phyloP scores from a whole-genome alignment of 306 rosid species.

The Quercus aquifolioides region DNA sequence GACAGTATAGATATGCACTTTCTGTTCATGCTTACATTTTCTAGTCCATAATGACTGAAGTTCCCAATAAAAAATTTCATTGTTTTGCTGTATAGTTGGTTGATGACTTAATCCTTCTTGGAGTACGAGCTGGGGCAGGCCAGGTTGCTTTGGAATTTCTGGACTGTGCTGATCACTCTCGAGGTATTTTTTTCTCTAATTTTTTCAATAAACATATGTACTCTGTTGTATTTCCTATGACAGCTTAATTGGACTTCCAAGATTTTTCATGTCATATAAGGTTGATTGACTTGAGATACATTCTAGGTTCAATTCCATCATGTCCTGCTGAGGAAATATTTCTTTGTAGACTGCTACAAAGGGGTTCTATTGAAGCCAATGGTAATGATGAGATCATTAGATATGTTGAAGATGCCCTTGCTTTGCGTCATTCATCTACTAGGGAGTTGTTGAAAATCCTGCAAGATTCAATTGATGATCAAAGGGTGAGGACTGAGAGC shows the following conservation, averaged over 20 bases:
- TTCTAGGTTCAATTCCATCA: slow-evolving; percentile 62
- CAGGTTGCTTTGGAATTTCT: slow-evolving; percentile 45
- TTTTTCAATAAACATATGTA: neutral
- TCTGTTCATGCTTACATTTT: slow-evolving; percentile 3
- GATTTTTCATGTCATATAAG: slow-evolving; percentile 14
- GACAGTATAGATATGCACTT: neutral
- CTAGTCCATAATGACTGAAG: slow-evolving; percentile 10
- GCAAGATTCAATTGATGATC: slow-evolving; percentile 49
- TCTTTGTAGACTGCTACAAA: slow-evolving; percentile 79
- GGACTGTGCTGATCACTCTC: slow-evolving; percentile 41
- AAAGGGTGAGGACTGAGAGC: slow-evolving; percentile 46
- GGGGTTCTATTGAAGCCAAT: slow-evolving; percentile 53
- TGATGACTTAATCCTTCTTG: slow-evolving; percentile 80
- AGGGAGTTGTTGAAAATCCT: slow-evolving; percentile 49
- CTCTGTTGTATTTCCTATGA: neutral
- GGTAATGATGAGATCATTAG: slow-evolving; percentile 33
- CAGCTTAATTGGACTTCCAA: neutral
- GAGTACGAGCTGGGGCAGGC: slow-evolving; percentile 66
- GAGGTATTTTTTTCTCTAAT: slow-evolving; percentile 37
- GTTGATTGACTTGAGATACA: slow-evolving; percentile 30
- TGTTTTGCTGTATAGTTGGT: slow-evolving; percentile 55
- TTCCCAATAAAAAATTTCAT: slow-evolving; percentile 17
- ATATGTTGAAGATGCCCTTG: slow-evolving; percentile 65
- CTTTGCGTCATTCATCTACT: slow-evolving; percentile 63
- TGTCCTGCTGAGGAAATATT: slow-evolving; percentile 78